A percentile compares a stretch with the other conserved stretches of the same genome.
Evolutionary conservation across 129 eudicot genomes (phyloP).

Genomic region (Oenanthe sinensis): DNA sequence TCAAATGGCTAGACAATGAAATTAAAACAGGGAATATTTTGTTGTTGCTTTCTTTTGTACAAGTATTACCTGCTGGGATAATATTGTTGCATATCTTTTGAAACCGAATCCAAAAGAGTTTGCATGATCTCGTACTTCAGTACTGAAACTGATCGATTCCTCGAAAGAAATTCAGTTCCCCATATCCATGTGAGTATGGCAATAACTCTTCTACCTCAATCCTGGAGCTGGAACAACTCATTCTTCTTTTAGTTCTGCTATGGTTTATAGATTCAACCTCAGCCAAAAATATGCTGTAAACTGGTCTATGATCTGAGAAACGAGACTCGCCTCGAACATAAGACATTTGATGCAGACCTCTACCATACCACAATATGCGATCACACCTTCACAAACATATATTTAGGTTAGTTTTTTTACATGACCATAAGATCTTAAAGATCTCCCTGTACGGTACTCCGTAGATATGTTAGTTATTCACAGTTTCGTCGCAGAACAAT

Average conservation of each 20-base stretch:
- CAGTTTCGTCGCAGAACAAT: neutral
- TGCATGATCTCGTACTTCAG: neutral
- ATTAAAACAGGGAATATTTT: neutral
- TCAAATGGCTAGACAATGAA: neutral
- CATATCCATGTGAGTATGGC: constrained; percentile 50
- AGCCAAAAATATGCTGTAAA: constrained; percentile 56
- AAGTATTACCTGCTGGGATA: neutral
- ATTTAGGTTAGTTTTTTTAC: neutral
- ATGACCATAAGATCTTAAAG: neutral
- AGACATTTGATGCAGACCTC: constrained; percentile 64
- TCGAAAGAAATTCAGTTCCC: constrained; percentile 28
- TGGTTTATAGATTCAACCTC: constrained; percentile 70
- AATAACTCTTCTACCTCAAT: constrained; percentile 78
- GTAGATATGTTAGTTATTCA: neutral
- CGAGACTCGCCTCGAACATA: constrained; percentile 82
- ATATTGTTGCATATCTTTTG: neutral
- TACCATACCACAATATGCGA: constrained; percentile 84
- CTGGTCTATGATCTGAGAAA: constrained; percentile 92
- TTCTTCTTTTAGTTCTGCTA: constrained; percentile 40
- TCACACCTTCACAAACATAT: constrained; percentile 60
- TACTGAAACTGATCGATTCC: neutral
- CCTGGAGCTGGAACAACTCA: constrained; percentile 53
- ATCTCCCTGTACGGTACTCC: neutral
- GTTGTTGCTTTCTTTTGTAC: neutral
- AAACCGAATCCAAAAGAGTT: neutral